phyloP scores from a whole-genome alignment of 192 early-diverging fungal species.

The Anaeromyces robustus region DNA sequence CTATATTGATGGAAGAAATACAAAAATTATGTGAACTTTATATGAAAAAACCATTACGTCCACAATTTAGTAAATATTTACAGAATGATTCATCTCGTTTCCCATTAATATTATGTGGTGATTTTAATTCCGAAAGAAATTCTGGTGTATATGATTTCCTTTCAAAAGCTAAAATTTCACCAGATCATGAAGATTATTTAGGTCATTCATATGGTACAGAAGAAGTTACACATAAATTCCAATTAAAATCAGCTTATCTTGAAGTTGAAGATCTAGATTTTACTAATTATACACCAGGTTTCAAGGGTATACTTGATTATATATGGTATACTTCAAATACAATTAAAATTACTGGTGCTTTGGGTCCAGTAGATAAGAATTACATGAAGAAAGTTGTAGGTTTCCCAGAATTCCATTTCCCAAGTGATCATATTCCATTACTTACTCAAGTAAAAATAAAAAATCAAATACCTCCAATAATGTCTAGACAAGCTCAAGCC shows the following conservation, averaged over 20 bases:
- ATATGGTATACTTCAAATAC: conserved; percentile 75
- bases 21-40: conserved; percentile 38
- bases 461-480: background rate
- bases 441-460: background rate
- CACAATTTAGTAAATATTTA: conserved; percentile 7
- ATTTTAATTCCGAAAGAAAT: conserved; percentile 80
- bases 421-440: conserved; percentile 14
- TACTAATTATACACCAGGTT: conserved; percentile 81
- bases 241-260: conserved; percentile 68
- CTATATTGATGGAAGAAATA: conserved; percentile 84
- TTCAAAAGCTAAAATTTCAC: conserved; percentile 52
- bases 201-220: conserved; percentile 65
- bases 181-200: conserved; percentile 73
- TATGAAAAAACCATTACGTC: conserved; percentile 20
- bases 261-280: conserved; percentile 61
- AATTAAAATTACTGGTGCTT: conserved; percentile 56
- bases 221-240: conserved; percentile 65
- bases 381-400: conserved; percentile 68
- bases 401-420: conserved; percentile 78
- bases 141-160: conserved; percentile 89
- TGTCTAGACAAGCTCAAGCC: background rate
- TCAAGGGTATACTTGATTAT: conserved; percentile 81
- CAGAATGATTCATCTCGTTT: conserved; percentile 3
- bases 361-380: conserved; percentile 67
- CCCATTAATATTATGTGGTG: conserved; percentile 65